These are phyloP conservation scores for Phyllosticta citriasiana DNA, from an alignment of 2,329 filamentous ascomycete genomes.

Conservation along the genomic window DNA sequence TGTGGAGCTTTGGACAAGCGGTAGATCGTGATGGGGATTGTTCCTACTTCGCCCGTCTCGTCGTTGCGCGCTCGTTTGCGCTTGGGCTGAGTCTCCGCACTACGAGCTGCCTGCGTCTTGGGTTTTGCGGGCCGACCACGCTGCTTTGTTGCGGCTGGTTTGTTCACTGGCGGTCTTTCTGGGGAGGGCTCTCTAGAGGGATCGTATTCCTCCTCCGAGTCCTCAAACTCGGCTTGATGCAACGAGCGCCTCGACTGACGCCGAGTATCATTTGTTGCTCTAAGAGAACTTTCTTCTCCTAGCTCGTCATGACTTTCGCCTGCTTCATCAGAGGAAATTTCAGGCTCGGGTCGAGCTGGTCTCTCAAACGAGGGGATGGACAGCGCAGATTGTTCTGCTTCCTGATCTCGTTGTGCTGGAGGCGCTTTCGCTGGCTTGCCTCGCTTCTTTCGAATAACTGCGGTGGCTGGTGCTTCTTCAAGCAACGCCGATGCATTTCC, in stretches of 20 bases:
- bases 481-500: not conserved
- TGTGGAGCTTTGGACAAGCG: conserved; percentile 16
- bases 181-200: not conserved
- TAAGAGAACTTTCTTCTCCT: not conserved
- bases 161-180: not conserved
- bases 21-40: conserved; percentile 23
- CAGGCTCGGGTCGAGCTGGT: not conserved
- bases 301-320: not conserved
- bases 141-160: conserved; percentile 2
- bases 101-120: not conserved
- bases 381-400: not conserved
- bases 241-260: not conserved
- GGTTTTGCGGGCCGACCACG: conserved; percentile 12
- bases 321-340: not conserved
- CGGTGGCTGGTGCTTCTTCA: not conserved
- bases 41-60: not conserved
- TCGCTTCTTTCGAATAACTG: not conserved
- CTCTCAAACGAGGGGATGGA: not conserved
- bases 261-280: not conserved
- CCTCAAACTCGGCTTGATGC: not conserved
- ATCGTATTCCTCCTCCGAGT: not conserved
- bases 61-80: conserved; percentile 19
- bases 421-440: not conserved
- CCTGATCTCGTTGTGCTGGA: not conserved
- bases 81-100: conserved; percentile 14